These are phyloP conservation scores for Phragmites australis DNA, from an alignment of 176 grass and related monocot species.

Conservation along the genomic window DNA sequence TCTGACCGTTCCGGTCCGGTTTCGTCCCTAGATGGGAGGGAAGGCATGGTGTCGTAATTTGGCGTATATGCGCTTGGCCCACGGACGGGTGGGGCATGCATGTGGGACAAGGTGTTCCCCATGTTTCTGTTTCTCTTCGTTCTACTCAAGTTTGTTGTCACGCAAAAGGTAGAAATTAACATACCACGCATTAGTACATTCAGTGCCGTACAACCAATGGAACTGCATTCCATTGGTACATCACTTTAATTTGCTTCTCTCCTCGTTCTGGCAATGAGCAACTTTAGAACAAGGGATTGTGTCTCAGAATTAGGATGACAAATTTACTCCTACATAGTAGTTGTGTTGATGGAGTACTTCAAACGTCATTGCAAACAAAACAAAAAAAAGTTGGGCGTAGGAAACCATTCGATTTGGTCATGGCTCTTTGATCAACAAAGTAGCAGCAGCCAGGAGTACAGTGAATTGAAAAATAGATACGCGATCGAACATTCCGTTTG, in stretches of 20 bases:
- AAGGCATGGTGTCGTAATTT: too few species aligned
- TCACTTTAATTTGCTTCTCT: background rate
- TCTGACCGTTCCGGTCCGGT: too few species aligned
- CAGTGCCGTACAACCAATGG: background rate
- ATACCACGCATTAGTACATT: background rate
- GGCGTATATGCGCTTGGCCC: too few species aligned
- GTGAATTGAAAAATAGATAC: conserved; percentile 8
- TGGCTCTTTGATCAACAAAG: background rate
- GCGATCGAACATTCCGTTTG: conserved; percentile 7
- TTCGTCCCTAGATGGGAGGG: too few species aligned
- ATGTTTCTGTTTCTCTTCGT: background rate
- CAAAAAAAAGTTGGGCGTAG: background rate
- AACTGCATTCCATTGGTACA: background rate
- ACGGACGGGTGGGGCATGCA: background rate
- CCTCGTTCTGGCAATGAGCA: background rate
- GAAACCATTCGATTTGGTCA: background rate
- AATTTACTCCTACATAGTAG: too few species aligned
- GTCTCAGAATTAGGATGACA: too few species aligned
- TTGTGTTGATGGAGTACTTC: too few species aligned
- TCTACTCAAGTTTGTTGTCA: background rate
- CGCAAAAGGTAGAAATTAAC: background rate
- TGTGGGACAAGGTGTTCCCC: conserved; percentile 28
- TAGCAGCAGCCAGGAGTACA: background rate
- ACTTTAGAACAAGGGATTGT: too few species aligned
- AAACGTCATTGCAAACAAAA: too few species aligned